Evolutionary conservation across 2,329 filamentous ascomycete species (phyloP).

Genomic region (Pseudovirgaria hyperparasitica): DNA sequence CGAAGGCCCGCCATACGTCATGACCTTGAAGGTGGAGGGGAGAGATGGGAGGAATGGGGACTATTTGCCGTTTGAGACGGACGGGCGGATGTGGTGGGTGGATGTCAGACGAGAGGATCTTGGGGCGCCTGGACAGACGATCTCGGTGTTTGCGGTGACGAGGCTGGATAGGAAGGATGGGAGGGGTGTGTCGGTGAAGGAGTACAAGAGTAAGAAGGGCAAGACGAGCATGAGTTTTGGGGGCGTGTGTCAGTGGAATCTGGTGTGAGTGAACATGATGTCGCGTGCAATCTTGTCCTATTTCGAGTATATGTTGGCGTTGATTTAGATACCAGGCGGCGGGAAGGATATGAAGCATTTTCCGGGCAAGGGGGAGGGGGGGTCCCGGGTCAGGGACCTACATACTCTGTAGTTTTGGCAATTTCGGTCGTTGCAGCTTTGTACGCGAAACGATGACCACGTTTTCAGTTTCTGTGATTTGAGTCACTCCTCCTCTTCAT

Average conservation of each 20-base stretch:
- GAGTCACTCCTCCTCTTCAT: no score
- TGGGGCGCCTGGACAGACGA: slow-evolving; percentile 37
- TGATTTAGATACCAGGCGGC: no score
- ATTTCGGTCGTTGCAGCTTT: no score
- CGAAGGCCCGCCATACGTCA: slow-evolving; percentile 51
- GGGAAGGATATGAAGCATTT: no score
- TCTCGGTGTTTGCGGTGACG: slow-evolving; percentile 52
- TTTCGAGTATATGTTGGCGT: background rate
- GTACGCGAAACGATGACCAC: no score
- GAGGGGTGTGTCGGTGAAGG: slow-evolving; percentile 34
- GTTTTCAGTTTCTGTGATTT: no score
- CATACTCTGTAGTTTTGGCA: no score
- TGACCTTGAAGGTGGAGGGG: slow-evolving; percentile 50
- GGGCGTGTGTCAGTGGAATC: slow-evolving; percentile 41
- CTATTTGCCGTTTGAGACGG: slow-evolving; percentile 54
- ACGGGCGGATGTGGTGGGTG: slow-evolving; percentile 69
- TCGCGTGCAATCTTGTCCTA: background rate
- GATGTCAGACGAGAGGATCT: slow-evolving; percentile 51
- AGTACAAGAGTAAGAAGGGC: slow-evolving; percentile 31
- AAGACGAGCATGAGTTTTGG: slow-evolving; percentile 36
- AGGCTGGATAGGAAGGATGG: slow-evolving; percentile 37
- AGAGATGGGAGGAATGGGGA: slow-evolving; percentile 57
- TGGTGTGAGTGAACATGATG: slow-evolving; percentile 28
- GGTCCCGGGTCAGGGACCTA: no score
- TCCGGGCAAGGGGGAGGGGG: no score